Evolutionary conservation across 2,329 filamentous ascomycete genomes (phyloP).

Genomic region (Metarhizium humberi): DNA sequence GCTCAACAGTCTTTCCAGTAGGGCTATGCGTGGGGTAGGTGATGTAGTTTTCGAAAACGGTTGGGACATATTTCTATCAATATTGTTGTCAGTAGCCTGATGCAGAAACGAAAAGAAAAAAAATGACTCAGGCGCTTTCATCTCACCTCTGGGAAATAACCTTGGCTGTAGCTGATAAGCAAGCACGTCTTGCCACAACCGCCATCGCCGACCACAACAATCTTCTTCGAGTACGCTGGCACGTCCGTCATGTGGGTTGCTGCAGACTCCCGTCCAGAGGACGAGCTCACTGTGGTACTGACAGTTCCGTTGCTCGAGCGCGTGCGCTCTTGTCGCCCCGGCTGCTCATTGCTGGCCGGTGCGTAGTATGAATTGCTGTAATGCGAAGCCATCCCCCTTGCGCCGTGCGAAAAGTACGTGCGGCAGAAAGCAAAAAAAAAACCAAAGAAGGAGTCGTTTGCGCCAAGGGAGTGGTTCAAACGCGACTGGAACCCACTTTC

Average conservation of each 20-base stretch:
- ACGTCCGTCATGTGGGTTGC: constrained; percentile 82
- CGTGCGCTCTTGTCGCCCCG: constrained; percentile 40
- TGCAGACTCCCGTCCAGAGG: constrained; percentile 66
- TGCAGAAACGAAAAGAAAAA: background rate
- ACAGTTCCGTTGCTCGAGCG: constrained; percentile 83
- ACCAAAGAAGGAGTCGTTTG: background rate
- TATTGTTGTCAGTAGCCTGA: background rate
- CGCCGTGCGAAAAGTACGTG: background rate
- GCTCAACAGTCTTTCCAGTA: constrained; percentile 88
- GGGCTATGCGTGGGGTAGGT: constrained; percentile 85
- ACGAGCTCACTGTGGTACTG: constrained; percentile 72
- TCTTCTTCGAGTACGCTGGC: constrained; percentile 95
- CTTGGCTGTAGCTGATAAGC: constrained; percentile 96
- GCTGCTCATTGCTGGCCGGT: constrained; percentile 24
- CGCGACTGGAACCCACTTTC: constrained; percentile 1
- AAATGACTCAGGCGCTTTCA: background rate
- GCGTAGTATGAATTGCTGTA: constrained; percentile 46
- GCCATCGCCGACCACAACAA: constrained; percentile 95
- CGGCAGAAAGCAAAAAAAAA: background rate
- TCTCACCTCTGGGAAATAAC: constrained; percentile 93
- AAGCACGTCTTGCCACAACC: constrained; percentile 98
- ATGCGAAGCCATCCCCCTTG: constrained; percentile 39
- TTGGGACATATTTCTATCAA: constrained; percentile 93
- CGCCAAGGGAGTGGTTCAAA: background rate
- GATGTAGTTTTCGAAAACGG: constrained; percentile 99